Evolutionary conservation across 352 stramenopile species (phyloP).

Genomic region (Pythium diclinum): DNA sequence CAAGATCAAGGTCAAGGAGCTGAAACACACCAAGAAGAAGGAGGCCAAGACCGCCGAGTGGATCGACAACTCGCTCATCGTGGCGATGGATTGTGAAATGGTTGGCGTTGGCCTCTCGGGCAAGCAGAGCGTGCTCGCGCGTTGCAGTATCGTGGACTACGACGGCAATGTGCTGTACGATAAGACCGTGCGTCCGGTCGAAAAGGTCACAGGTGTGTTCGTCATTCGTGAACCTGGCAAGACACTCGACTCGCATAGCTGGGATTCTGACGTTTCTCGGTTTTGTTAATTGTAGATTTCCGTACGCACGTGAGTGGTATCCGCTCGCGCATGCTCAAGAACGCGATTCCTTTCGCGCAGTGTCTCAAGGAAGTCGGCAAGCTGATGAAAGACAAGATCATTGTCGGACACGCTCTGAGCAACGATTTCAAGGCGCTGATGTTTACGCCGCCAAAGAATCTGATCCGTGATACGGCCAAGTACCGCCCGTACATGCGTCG

Average conservation of each 20-base stretch:
- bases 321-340: constrained; percentile 55
- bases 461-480: constrained; percentile 81
- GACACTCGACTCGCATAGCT: too few species aligned
- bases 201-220: constrained; percentile 66
- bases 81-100: constrained; percentile 91
- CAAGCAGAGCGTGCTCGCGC: constrained; percentile 74
- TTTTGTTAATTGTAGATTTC: constrained; percentile 45
- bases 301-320: constrained; percentile 86
- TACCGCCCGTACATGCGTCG: constrained; percentile 86
- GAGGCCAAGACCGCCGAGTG: constrained; percentile 56
- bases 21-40: constrained; percentile 46
- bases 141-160: constrained; percentile 88
- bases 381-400: constrained; percentile 74
- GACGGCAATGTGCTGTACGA: constrained; percentile 82
- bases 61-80: constrained; percentile 74
- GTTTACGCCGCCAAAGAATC: constrained; percentile 75
- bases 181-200: constrained; percentile 74
- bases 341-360: constrained; percentile 75
- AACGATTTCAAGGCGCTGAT: constrained; percentile 88
- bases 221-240: background rate
- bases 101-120: constrained; percentile 76
- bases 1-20: constrained; percentile 47
- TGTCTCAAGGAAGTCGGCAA: constrained; percentile 84
- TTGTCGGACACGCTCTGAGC: constrained; percentile 78
- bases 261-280: too few species aligned